These are phyloP conservation scores for Exsudoporus frostii DNA, from an alignment of 768 basidiomycete species.

Conservation along the genomic window DNA sequence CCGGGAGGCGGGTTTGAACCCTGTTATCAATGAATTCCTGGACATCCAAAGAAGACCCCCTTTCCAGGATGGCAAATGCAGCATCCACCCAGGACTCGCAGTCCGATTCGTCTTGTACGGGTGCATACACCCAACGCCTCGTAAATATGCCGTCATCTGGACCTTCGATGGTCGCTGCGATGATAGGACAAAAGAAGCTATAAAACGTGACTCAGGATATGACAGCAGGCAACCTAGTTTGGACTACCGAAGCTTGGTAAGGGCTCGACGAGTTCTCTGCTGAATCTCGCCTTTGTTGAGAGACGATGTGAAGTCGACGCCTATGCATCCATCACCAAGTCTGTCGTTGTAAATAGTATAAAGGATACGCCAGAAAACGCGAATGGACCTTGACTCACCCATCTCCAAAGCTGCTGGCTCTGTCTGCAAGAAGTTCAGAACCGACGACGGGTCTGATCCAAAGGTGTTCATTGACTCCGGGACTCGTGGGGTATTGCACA, in stretches of 20 bases:
- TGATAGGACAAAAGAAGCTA: slow-evolving; percentile 12
- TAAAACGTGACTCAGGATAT: neutral
- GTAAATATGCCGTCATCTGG: neutral
- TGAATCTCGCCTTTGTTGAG: slow-evolving; percentile 1
- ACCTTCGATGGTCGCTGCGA: slow-evolving; percentile 8
- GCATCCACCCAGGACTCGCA: slow-evolving; percentile 9
- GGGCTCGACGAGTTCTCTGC: slow-evolving; percentile 1
- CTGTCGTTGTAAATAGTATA: neutral
- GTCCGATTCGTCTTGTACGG: slow-evolving; percentile 1
- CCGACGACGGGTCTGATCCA: slow-evolving; percentile 9
- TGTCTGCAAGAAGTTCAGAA: slow-evolving; percentile 12
- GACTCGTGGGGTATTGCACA: neutral
- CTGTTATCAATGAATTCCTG: slow-evolving; percentile 6
- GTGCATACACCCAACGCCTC: slow-evolving; percentile 10
- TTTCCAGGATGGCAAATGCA: slow-evolving; percentile 6
- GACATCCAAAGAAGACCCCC: neutral
- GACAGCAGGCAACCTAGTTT: too few relatives aligned
- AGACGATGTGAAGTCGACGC: slow-evolving; percentile 6
- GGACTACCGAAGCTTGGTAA: slow-evolving; percentile 11
- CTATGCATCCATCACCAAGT: slow-evolving; percentile 6
- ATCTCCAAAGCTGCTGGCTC: slow-evolving; percentile 1
- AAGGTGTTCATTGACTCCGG: neutral
- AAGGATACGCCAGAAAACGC: neutral
- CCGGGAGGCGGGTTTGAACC: slow-evolving; percentile 4
- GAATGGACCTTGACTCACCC: slow-evolving; percentile 1